A percentile compares a stretch with the other conserved stretches of the same genome.
Conservation (phyloP, 257 asterid genomes). For the Oldenlandia corymbosa region DNA sequence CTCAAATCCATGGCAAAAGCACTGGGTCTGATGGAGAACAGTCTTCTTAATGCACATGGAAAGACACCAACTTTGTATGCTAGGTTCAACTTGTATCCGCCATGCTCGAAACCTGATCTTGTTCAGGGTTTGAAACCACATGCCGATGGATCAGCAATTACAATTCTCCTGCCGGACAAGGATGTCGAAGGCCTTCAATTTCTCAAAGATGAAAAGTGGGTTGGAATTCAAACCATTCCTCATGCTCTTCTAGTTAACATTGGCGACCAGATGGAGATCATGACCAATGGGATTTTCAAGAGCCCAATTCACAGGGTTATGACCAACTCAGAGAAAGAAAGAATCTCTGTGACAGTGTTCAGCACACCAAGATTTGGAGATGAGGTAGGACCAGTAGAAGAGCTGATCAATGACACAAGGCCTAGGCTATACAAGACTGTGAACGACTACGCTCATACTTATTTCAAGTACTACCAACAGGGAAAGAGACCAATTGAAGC, state of each 20-base stretch:
- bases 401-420: conserved; percentile 25
- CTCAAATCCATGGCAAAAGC: conserved; percentile 48
- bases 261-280: conserved; percentile 71
- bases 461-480: conserved; percentile 27
- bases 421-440: conserved; percentile 31
- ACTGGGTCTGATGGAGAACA: conserved; percentile 34
- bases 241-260: conserved; percentile 42
- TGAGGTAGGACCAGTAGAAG: conserved; percentile 35
- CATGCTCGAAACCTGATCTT: conserved; percentile 53
- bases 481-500: conserved; percentile 43
- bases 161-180: conserved; percentile 55
- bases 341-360: conserved; percentile 35
- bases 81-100: conserved; percentile 68
- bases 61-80: conserved; percentile 24
- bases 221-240: conserved; percentile 40
- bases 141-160: conserved; percentile 53
- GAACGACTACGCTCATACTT: conserved; percentile 22
- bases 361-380: conserved; percentile 24
- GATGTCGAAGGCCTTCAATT: conserved; percentile 67
- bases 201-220: conserved; percentile 52
- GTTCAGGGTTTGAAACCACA: conserved; percentile 70
- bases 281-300: conserved; percentile 50
- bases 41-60: conserved; percentile 42
- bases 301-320: conserved; percentile 50
- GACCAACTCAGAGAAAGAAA: conserved; percentile 35